Conservation (phyloP, 495 filamentous ascomycete species). For the Lasiosphaeris hirsuta region DNA sequence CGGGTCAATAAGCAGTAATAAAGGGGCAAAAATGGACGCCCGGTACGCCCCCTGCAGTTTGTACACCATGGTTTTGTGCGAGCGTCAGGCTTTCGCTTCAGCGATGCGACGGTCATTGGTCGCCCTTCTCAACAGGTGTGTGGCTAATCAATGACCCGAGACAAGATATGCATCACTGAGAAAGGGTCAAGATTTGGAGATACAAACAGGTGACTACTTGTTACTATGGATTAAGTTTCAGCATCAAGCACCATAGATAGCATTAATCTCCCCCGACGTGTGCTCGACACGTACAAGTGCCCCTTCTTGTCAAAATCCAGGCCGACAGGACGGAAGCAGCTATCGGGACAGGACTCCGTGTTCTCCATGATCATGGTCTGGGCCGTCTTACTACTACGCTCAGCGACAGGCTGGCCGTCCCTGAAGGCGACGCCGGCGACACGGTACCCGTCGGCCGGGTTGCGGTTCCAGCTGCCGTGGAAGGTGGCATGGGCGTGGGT, state of each 20-base stretch:
- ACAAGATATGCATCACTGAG: too few relatives aligned
- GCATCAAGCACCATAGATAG: slow-evolving; percentile 27
- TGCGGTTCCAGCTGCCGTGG: slow-evolving; percentile 54
- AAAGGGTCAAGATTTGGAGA: too few relatives aligned
- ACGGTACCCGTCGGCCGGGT: slow-evolving; percentile 44
- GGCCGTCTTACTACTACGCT: slow-evolving; percentile 37
- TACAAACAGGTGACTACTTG: too few relatives aligned
- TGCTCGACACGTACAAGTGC: slow-evolving; percentile 43
- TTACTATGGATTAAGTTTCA: too few relatives aligned
- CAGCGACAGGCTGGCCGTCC: slow-evolving; percentile 41
- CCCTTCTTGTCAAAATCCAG: slow-evolving; percentile 42
- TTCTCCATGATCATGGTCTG: slow-evolving; percentile 48
- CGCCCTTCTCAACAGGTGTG: too few relatives aligned
- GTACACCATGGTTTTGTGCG: too few relatives aligned
- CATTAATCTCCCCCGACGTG: slow-evolving; percentile 42
- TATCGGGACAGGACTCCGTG: slow-evolving; percentile 20
- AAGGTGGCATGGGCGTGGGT: slow-evolving; percentile 49
- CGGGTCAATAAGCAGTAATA: too few relatives aligned
- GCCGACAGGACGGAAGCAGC: slow-evolving; percentile 45
- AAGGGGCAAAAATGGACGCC: too few relatives aligned
- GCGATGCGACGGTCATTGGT: too few relatives aligned
- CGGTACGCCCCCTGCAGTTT: too few relatives aligned
- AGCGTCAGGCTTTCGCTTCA: too few relatives aligned
- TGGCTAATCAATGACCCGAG: too few relatives aligned
- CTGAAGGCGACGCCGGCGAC: slow-evolving; percentile 45